Percentiles rank a stretch among this genome's conserved stretches.
Conservation (phyloP, 805 yeast species). For the Kuraishia piskuri region DNA sequence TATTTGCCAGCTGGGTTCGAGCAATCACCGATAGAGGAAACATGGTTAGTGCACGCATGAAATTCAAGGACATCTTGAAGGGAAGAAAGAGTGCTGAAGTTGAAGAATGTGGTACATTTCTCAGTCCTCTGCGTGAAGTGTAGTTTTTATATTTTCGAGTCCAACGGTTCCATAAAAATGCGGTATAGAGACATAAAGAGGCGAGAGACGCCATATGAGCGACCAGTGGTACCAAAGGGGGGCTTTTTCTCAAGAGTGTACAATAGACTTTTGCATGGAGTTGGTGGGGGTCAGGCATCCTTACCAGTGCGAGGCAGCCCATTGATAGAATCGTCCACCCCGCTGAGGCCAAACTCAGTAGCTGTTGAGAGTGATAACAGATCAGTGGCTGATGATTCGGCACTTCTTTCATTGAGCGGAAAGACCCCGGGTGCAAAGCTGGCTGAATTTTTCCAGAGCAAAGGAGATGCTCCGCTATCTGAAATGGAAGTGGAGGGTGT, state of each 20-base stretch:
- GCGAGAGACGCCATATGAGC: constrained; percentile 12
- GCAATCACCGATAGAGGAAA: background rate
- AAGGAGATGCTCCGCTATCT: constrained; percentile 67
- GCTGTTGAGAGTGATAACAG: background rate
- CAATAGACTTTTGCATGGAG: constrained; percentile 9
- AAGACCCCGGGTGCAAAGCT: constrained; percentile 48
- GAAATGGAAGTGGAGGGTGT: constrained; percentile 82
- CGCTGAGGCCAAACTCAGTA: background rate
- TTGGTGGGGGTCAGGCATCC: constrained; percentile 1
- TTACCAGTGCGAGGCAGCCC: background rate
- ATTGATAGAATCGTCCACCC: background rate
- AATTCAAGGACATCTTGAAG: no score
- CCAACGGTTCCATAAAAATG: constrained; percentile 5
- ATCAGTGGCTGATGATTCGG: constrained; percentile 10
- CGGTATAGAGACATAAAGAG: constrained; percentile 12
- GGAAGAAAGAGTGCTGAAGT: no score
- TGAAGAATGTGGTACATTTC: background rate
- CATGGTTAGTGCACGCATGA: background rate
- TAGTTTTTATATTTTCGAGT: no score
- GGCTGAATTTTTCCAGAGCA: constrained; percentile 60
- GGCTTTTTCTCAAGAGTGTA: constrained; percentile 11
- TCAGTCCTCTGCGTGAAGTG: background rate
- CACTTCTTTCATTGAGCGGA: constrained; percentile 11
- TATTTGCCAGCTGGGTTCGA: background rate
- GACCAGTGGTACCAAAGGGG: constrained; percentile 4